phyloP scores from a whole-genome alignment of 305 asterid genomes.

The Fraxinus xanthoxyloides region DNA sequence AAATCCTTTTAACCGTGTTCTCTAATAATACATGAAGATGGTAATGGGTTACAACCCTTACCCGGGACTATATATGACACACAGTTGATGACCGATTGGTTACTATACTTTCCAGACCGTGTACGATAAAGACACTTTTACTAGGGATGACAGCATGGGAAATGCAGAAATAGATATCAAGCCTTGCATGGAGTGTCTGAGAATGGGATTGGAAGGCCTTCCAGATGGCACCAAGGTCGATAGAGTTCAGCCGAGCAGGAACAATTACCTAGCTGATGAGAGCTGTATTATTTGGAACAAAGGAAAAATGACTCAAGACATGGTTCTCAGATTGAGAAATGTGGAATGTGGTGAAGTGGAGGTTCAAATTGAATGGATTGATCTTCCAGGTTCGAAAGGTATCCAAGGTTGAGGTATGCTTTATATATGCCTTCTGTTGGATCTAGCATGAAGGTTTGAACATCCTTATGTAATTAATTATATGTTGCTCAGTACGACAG shows the following conservation, averaged over 20 bases:
- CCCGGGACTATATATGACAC: not conserved
- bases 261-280: constrained; percentile 35
- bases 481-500: not conserved
- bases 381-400: constrained; percentile 29
- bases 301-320: constrained; percentile 32
- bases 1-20: not conserved
- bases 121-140: constrained; percentile 41
- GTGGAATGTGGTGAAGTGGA: constrained; percentile 38
- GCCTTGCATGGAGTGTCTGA: constrained; percentile 29
- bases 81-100: not conserved
- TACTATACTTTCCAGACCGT: constrained; percentile 29
- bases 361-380: constrained; percentile 36
- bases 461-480: not conserved
- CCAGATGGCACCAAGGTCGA: constrained; percentile 29
- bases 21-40: not conserved
- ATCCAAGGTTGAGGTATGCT: not conserved
- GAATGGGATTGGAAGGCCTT: constrained; percentile 21
- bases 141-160: constrained; percentile 41
- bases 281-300: constrained; percentile 34
- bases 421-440: not conserved
- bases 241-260: constrained; percentile 25
- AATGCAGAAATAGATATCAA: constrained; percentile 35
- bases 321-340: constrained; percentile 35
- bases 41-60: not conserved
- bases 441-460: not conserved